These are phyloP conservation scores for Fomitopsis palustris DNA, from an alignment of 1,284 basidiomycete genomes.

Conservation along the genomic window DNA sequence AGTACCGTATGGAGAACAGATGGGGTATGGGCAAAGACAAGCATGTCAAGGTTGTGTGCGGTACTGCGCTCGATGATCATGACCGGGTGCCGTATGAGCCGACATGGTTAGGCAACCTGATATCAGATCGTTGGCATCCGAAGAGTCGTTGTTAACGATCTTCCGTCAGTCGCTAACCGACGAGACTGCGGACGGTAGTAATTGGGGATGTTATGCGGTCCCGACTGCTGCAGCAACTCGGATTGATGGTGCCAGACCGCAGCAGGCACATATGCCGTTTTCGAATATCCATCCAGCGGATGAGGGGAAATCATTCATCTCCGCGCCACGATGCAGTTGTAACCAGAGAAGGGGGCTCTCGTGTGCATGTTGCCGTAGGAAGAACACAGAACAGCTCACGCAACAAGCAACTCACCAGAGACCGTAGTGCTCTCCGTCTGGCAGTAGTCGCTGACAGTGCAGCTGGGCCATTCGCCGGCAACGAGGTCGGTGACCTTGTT, in stretches of 20 bases:
- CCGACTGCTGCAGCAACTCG: not conserved
- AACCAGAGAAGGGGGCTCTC: too few species aligned
- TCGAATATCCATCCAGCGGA: not conserved
- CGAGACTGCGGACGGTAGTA: too few species aligned
- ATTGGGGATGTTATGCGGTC: not conserved
- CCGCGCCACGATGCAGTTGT: too few species aligned
- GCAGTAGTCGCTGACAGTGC: constrained; percentile 24
- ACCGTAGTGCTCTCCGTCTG: constrained; percentile 19
- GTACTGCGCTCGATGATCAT: too few species aligned
- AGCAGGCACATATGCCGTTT: not conserved
- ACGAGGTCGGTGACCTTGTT: constrained; percentile 28
- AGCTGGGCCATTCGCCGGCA: constrained; percentile 24
- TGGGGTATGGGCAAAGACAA: too few species aligned
- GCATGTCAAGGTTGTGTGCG: too few species aligned
- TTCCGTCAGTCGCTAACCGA: too few species aligned
- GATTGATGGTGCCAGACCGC: not conserved
- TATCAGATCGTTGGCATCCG: too few species aligned
- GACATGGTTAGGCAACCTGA: too few species aligned
- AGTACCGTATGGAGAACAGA: not conserved
- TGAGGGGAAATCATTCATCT: too few species aligned
- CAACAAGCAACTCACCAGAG: constrained; percentile 17
- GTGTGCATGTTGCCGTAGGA: not conserved
- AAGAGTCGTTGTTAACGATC: too few species aligned
- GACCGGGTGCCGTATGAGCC: too few species aligned
- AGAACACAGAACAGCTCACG: not conserved